phyloP scores from a whole-genome alignment of 2,329 filamentous ascomycete species.

The Trichoderma atrobrunneum region DNA sequence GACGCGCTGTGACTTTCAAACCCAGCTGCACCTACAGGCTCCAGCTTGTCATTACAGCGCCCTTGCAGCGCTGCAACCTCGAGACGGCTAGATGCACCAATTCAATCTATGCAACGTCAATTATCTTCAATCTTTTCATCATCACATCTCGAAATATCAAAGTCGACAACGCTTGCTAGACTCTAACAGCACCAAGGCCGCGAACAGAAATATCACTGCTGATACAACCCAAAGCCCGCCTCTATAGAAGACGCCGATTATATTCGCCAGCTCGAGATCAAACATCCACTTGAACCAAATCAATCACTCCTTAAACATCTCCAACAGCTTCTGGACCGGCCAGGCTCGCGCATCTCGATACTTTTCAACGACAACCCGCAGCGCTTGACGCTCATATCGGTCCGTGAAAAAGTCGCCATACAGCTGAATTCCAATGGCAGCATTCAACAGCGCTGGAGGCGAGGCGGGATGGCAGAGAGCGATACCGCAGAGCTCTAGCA shows the following conservation, averaged over 20 bases:
- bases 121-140: not conserved
- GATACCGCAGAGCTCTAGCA: conserved; percentile 41
- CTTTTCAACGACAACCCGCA: conserved; percentile 42
- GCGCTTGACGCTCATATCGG: conserved; percentile 36
- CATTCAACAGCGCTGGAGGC: conserved; percentile 39
- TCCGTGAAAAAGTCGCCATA: conserved; percentile 44
- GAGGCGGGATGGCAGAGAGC: conserved; percentile 38
- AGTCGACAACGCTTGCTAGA: not conserved
- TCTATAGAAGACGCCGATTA: not conserved
- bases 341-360: conserved; percentile 43
- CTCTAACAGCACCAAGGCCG: not conserved
- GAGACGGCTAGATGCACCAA: not conserved
- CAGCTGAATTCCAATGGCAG: conserved; percentile 40
- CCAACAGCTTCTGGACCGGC: conserved; percentile 38
- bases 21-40: not conserved
- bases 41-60: not conserved
- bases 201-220: not conserved
- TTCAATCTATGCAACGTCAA: too few species aligned
- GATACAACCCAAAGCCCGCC: not conserved
- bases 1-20: not conserved
- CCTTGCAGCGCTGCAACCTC: not conserved
- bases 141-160: not conserved
- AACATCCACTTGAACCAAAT: not conserved
- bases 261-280: not conserved
- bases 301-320: conserved; percentile 32